A percentile compares a stretch with the other conserved stretches of the same genome.
Evolutionary conservation across 208 protist species (phyloP).

Genomic region (Trichomonas gallinae): DNA sequence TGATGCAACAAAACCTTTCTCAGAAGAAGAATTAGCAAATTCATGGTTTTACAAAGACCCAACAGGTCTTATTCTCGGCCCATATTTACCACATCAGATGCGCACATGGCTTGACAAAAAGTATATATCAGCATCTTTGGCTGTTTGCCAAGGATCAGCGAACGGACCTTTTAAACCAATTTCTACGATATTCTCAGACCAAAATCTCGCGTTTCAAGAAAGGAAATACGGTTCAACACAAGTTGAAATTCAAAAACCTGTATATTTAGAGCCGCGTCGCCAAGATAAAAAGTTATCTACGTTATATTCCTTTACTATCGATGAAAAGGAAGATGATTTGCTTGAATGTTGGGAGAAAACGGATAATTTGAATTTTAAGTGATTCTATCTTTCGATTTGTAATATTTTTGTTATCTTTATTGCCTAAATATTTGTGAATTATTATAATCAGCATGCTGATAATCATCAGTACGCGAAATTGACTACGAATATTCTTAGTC

Average conservation of each 20-base stretch:
- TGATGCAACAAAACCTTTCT: not conserved
- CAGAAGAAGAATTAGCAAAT: not conserved
- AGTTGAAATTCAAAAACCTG: not conserved
- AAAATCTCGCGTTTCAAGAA: not conserved
- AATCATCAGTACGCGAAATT: too few species aligned
- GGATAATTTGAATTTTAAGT: not conserved
- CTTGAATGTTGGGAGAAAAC: not conserved
- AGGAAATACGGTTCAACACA: not conserved
- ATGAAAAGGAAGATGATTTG: not conserved
- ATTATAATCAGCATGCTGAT: not conserved
- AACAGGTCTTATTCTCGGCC: not conserved
- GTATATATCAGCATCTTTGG: not conserved
- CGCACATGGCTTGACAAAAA: not conserved
- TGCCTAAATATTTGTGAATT: not conserved
- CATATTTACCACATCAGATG: not conserved
- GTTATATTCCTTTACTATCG: not conserved
- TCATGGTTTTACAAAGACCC: constrained; percentile 13
- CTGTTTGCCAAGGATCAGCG: not conserved
- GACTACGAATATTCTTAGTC: too few species aligned
- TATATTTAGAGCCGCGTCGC: not conserved
- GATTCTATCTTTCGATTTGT: not conserved
- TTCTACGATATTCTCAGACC: not conserved
- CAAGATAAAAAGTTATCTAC: not conserved
- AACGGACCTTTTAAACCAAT: not conserved
- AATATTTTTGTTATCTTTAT: not conserved